phyloP scores from a whole-genome alignment of 192 early-diverging fungal species.

The Entomortierella chlamydospora region DNA sequence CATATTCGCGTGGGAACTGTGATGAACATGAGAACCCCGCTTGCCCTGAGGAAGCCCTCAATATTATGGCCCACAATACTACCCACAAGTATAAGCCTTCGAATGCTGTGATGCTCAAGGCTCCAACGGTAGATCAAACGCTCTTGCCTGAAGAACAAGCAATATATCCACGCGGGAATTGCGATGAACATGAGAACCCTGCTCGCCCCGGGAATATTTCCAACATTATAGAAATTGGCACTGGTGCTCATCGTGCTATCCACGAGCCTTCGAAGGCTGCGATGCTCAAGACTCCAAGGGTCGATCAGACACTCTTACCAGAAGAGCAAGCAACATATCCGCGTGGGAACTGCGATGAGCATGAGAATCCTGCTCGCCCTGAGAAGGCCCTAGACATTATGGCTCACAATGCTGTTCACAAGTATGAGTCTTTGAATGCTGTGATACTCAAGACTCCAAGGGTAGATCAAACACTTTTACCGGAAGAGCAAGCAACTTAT shows the following conservation, averaged over 20 bases:
- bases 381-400: not conserved
- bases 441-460: slow-evolving; percentile 17
- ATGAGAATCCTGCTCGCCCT: slow-evolving; percentile 20
- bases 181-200: not conserved
- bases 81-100: too few species aligned
- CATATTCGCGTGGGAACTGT: slow-evolving; percentile 16
- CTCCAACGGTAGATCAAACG: not conserved
- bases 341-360: not conserved
- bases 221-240: slow-evolving; percentile 1
- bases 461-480: slow-evolving; percentile 16
- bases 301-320: slow-evolving; percentile 20
- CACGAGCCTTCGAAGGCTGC: slow-evolving; percentile 17
- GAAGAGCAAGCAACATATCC: slow-evolving; percentile 41
- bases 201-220: not conserved
- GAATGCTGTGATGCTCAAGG: not conserved
- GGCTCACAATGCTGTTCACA: too few species aligned
- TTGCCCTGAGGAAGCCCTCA: not conserved
- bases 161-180: slow-evolving; percentile 12
- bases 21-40: slow-evolving; percentile 11
- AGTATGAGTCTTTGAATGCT: slow-evolving; percentile 15
- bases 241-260: too few species aligned
- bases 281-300: slow-evolving; percentile 14
- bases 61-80: slow-evolving; percentile 5
- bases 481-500: slow-evolving; percentile 40
- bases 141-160: slow-evolving; percentile 30